phyloP scores from a whole-genome alignment of 108 stramenopile genomes.

The Conticribra guillardii region DNA sequence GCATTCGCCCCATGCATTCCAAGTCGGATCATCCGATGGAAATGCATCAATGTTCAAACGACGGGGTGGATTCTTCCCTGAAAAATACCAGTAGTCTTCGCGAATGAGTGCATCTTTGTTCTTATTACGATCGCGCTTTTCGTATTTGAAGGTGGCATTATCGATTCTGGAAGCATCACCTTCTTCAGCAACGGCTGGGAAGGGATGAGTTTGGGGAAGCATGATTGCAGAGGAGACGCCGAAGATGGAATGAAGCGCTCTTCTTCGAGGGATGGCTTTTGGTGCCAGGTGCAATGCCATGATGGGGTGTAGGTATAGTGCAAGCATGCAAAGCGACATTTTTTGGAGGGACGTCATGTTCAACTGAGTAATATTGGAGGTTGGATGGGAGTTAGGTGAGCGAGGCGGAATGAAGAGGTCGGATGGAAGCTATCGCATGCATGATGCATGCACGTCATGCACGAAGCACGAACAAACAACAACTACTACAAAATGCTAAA shows the following conservation, averaged over 20 bases:
- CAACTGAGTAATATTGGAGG: too few relatives aligned
- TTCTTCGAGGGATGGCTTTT: neutral
- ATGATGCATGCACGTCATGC: neutral
- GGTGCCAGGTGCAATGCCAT: neutral
- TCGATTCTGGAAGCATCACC: neutral
- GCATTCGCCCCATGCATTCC: slow-evolving; percentile 77
- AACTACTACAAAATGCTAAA: too few relatives aligned
- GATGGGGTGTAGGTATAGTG: neutral
- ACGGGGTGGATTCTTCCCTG: slow-evolving; percentile 64
- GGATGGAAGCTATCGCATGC: too few relatives aligned
- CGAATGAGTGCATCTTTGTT: slow-evolving; percentile 77
- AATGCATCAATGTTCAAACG: slow-evolving; percentile 45
- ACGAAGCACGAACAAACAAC: neutral
- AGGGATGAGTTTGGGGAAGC: neutral
- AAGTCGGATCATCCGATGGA: slow-evolving; percentile 65
- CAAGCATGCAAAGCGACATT: neutral
- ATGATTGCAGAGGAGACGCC: slow-evolving; percentile 2
- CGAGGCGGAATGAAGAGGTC: too few relatives aligned
- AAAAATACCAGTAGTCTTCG: slow-evolving; percentile 81
- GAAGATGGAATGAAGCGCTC: slow-evolving; percentile 1
- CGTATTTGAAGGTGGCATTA: slow-evolving; percentile 25
- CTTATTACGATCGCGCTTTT: slow-evolving; percentile 63
- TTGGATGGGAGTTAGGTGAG: too few relatives aligned
- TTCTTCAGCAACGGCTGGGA: slow-evolving; percentile 2
- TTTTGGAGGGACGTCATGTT: too few relatives aligned